phyloP scores from a whole-genome alignment of 2,329 filamentous ascomycete species.

The Ambrosiella cleistominuta region DNA sequence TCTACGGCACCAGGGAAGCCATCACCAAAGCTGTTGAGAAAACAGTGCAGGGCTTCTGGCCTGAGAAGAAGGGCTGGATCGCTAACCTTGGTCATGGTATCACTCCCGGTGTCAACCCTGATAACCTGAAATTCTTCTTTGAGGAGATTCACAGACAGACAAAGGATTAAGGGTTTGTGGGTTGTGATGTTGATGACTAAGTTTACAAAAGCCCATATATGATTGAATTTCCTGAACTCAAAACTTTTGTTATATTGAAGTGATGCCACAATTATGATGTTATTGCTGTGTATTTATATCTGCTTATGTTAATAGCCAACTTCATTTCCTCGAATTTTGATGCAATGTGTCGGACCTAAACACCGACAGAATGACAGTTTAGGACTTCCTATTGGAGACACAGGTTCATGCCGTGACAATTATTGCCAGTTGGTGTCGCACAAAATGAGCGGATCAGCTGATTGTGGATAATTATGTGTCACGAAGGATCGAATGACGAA shows the following conservation, averaged over 20 bases:
- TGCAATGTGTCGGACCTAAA: too few species aligned
- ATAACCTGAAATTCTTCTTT: slow-evolving; percentile 86
- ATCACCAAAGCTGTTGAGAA: slow-evolving; percentile 70
- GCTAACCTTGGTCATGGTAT: slow-evolving; percentile 96
- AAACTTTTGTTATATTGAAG: background rate
- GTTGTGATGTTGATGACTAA: background rate
- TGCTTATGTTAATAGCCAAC: too few species aligned
- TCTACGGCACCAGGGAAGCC: slow-evolving; percentile 68
- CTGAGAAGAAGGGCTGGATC: slow-evolving; percentile 76
- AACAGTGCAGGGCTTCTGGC: slow-evolving; percentile 74
- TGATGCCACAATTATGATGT: background rate
- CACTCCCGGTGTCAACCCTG: slow-evolving; percentile 84
- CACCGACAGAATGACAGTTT: too few species aligned
- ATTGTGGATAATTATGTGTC: too few species aligned
- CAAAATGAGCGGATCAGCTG: too few species aligned
- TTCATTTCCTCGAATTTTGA: too few species aligned
- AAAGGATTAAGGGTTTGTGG: slow-evolving; percentile 21
- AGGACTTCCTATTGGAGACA: too few species aligned
- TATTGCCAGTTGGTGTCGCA: too few species aligned
- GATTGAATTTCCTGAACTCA: background rate
- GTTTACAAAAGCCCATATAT: background rate
- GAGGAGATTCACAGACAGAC: slow-evolving; percentile 68
- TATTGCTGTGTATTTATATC: background rate
- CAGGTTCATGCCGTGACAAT: too few species aligned
- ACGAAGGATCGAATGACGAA: too few species aligned